phyloP scores from a whole-genome alignment of 208 protist genomes.

The Naegleria gruberi region DNA sequence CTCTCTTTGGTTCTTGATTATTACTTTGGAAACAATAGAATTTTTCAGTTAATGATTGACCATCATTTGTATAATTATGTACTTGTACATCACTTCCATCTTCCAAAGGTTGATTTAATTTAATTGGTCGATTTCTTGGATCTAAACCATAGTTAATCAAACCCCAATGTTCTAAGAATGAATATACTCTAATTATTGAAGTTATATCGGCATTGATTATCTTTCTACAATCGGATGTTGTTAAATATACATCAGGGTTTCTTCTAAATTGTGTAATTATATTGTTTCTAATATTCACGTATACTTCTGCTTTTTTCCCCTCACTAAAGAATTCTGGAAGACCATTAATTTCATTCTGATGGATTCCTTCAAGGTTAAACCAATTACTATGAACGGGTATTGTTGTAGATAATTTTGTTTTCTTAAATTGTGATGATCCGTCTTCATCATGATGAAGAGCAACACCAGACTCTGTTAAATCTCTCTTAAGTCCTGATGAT shows the following conservation, averaged over 20 bases:
- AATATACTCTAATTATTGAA: neutral
- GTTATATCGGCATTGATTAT: neutral
- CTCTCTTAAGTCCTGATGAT: neutral
- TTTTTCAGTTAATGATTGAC: neutral
- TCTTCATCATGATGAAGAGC: neutral
- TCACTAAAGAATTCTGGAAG: slow-evolving; percentile 23
- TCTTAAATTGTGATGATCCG: neutral
- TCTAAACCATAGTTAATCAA: slow-evolving; percentile 21
- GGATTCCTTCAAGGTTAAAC: slow-evolving; percentile 5
- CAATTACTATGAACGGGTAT: neutral
- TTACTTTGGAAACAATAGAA: neutral
- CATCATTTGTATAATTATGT: neutral
- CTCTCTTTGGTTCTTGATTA: neutral
- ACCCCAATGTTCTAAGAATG: slow-evolving; percentile 27
- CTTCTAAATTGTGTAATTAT: slow-evolving; percentile 6
- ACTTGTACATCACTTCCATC: neutral
- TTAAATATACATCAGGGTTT: neutral
- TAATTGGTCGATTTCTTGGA: neutral
- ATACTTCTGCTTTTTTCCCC: neutral
- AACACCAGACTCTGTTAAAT: neutral
- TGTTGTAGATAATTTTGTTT: neutral
- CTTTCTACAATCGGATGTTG: neutral
- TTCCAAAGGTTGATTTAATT: neutral
- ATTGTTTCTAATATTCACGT: neutral
- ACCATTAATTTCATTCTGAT: neutral